phyloP scores from a whole-genome alignment of 192 early-diverging fungal species.

The Chytriomyces sp. region DNA sequence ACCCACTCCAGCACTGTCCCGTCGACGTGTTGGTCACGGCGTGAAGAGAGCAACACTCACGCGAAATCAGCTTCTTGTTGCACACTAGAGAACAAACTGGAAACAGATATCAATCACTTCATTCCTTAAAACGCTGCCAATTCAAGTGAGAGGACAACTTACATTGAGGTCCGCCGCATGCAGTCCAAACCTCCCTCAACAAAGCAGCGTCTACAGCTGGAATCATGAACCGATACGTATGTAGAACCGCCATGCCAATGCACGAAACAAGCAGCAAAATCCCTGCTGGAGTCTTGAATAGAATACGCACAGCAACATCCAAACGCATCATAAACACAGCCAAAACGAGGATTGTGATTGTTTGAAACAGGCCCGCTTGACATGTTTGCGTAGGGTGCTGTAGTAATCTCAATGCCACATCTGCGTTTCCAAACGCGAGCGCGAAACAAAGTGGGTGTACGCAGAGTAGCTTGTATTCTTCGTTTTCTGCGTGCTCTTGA shows the following conservation, averaged over 20 bases:
- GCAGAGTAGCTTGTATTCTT: constrained; percentile 20
- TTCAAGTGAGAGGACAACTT: not conserved
- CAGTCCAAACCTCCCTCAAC: constrained; percentile 20
- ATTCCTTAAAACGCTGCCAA: not conserved
- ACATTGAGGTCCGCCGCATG: constrained; percentile 21
- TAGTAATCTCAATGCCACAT: constrained; percentile 24
- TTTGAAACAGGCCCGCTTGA: constrained; percentile 28
- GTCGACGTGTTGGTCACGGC: not conserved
- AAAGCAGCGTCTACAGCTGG: constrained; percentile 15
- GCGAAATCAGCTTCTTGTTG: constrained; percentile 4
- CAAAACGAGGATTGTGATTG: constrained; percentile 11
- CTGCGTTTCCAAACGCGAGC: constrained; percentile 27
- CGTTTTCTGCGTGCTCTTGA: not conserved
- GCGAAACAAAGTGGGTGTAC: constrained; percentile 33
- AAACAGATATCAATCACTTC: not conserved
- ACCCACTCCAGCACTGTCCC: constrained; percentile 19
- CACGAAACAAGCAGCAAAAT: not conserved
- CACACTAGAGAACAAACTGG: constrained; percentile 23
- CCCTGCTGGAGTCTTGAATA: constrained; percentile 29
- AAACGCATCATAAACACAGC: constrained; percentile 14
- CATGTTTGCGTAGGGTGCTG: constrained; percentile 14
- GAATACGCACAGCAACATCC: constrained; percentile 6
- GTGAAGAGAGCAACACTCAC: constrained; percentile 25
- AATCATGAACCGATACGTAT: not conserved
- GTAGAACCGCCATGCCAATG: not conserved